Percentiles rank a stretch among this genome's conserved stretches.
Evolutionary conservation across 257 asterid genomes (phyloP).

Genomic region (Rauvolfia tetraphylla): DNA sequence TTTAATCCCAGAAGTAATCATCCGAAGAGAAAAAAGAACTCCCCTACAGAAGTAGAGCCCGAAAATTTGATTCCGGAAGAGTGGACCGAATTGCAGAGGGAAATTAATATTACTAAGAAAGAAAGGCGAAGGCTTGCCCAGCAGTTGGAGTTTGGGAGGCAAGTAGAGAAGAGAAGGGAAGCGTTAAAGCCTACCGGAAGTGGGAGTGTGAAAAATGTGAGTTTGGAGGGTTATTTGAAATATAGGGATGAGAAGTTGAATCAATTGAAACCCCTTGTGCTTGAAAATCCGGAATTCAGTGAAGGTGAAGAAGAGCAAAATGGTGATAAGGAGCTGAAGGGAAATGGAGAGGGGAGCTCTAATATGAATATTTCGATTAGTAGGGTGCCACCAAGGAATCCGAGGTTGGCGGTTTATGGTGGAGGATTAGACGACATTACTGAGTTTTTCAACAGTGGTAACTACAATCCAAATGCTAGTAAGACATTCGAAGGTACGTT

Average conservation of each 20-base stretch:
- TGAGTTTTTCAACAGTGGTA: conserved; percentile 54
- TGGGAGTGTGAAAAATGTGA: conserved; percentile 8
- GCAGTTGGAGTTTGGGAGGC: conserved; percentile 59
- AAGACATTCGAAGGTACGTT: conserved; percentile 53
- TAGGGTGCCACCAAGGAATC: conserved; percentile 79
- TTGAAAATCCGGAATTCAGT: conserved; percentile 48
- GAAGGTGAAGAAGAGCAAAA: conserved; percentile 11
- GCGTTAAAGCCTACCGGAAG: conserved; percentile 47
- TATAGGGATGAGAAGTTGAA: conserved; percentile 51
- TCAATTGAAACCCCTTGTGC: conserved; percentile 72
- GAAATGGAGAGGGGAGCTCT: conserved; percentile 25
- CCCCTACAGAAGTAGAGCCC: conserved; percentile 26
- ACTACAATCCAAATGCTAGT: conserved; percentile 42
- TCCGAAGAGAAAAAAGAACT: conserved; percentile 13
- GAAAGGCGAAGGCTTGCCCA: conserved; percentile 66
- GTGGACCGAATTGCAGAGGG: conserved; percentile 67
- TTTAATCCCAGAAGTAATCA: conserved; percentile 10
- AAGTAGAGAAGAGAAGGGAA: conserved; percentile 58
- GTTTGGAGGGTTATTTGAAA: conserved; percentile 37
- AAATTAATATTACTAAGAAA: conserved; percentile 73
- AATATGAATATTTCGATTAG: conserved; percentile 19
- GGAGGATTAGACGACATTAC: conserved; percentile 81
- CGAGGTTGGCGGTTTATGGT: conserved; percentile 84
- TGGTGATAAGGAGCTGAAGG: conserved; percentile 16
- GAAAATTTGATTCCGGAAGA: conserved; percentile 81